Base-by-base conservation (phyloP, 2,329 filamentous ascomycete species). In the Fusarium veterinarium region DNA sequence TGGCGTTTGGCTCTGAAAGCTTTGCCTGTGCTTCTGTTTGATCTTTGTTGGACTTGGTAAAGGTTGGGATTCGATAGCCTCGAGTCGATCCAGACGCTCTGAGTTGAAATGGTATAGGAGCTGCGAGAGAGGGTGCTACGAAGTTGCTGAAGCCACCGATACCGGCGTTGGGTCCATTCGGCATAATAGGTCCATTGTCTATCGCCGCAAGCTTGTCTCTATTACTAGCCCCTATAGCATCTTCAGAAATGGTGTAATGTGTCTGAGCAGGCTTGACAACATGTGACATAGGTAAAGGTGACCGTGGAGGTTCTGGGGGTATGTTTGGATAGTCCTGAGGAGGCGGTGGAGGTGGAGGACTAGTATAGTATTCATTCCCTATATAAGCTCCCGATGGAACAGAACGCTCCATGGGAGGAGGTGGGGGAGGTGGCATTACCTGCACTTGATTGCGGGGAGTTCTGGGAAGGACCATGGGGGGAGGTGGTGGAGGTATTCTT, bases 181-280 rank as follows among this genome's bases (percentile, higher is more conserved):
- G 5, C 3, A 10, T n/a, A 6, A 17, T 4, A 19, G 48, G 28
- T 1, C 6, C 28, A 13, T 55, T 55, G 3, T 62, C 57, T n/a
- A 65, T 65, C 2, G 63, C 58, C 9, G 48, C 23, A 20, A 65
- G 20, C 20, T 65, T 65, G 0, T 40, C 30, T 31, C 63, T 62
- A 1, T 23, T 48, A 6, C 35, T 56, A 7, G 40, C 17, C 12
- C 48, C 58, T 38, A 55, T 56, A 13, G 35, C 12, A 14, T 65
- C 49, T 16, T 42, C 35, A 8, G 63, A 62, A 2, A 65, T 65
- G 7, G 63, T 65, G 25, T 65, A 65, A 28, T 60, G 33, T 6
- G 33, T 37, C 44, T 45, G 45, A 19, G 25, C 11, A 7, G 45
- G n/a, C 17, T n/a, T 41, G 16, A 28, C 2, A 19, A 19, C 7